Evolutionary conservation across 192 early-diverging fungal genomes (phyloP).

Genomic region (Rhizophagus prolifer): DNA sequence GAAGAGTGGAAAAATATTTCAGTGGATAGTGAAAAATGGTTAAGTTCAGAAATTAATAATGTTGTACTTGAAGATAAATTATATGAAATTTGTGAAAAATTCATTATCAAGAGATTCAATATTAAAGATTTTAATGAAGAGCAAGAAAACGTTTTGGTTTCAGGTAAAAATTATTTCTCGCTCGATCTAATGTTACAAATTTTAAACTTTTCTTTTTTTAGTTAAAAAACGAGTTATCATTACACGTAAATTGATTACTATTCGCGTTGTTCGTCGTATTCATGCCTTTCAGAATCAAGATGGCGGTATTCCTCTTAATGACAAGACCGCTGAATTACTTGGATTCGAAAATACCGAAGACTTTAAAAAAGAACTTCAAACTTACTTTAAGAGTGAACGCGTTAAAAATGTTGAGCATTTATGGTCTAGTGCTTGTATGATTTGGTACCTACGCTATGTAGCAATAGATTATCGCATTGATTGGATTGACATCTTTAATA

Average conservation of each 20-base stretch:
- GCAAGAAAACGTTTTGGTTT: neutral
- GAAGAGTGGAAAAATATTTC: slow-evolving; percentile 6
- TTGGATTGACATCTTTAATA: neutral
- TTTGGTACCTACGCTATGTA: slow-evolving; percentile 9
- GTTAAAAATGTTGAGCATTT: neutral
- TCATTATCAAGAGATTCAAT: slow-evolving; percentile 2
- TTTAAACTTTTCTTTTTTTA: neutral
- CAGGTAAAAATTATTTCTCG: neutral
- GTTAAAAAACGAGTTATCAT: neutral
- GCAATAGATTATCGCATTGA: slow-evolving; percentile 2
- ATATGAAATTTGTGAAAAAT: slow-evolving; percentile 15
- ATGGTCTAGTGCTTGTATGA: slow-evolving; percentile 1
- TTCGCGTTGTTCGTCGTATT: neutral
- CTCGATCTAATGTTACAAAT: neutral
- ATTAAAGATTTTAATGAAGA: neutral
- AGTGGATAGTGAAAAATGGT: slow-evolving; percentile 8
- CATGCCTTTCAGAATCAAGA: neutral
- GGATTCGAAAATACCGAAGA: slow-evolving; percentile 11
- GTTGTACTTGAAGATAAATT: slow-evolving; percentile 15
- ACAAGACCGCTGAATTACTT: slow-evolving; percentile 3
- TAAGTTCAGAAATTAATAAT: slow-evolving; percentile 7
- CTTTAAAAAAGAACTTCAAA: slow-evolving; percentile 2
- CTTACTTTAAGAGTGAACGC: neutral
- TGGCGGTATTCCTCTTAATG: neutral
- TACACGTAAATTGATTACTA: slow-evolving; percentile 9